Base-by-base conservation (phyloP, 1,284 basidiomycete species). In the Naganishia sp. region DNA sequence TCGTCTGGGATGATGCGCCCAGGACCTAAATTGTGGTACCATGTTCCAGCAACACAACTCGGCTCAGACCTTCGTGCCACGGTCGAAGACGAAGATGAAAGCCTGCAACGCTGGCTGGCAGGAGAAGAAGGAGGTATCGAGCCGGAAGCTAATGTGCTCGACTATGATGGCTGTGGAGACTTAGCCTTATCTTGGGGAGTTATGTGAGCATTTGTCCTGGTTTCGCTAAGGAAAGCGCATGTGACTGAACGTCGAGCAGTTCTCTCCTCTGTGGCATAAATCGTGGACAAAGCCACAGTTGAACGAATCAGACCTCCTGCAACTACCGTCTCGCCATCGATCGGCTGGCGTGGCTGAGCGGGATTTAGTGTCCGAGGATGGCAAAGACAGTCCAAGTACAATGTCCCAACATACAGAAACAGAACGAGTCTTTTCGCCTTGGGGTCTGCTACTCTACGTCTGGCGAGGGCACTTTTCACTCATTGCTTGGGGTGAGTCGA, bases 81-180 rank as follows among this genome's bases (percentile, higher is more conserved):
- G 4, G 9, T 13, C 21, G 42, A 17, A 5, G 52, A 55, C 47
- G 57, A 52, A 2, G 25, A 42, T 13, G 39, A 56, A 9, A 45
- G 47, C 17, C 45, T 60, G 5, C 23, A 45, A 9, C 32, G 46
- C 4, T 60, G 57, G 57, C 42, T 60, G 18, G 57, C 28, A 6
- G 57, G 57, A 5, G 57, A 60, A 41, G 57, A 60, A 2, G 57
- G 57, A 0, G 57, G 57, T 17, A 35, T 23, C 13, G 57, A 60
- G 17, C 57, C 57, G 31, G 68, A 71, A 47, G 43, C 67, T 9
- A 74, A 77, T 52, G 77, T 80, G 1, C 67, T 77, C 35, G 78
- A 80, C 66, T 78, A 76, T 62, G 69, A 66, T 23, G 71, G 73
- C 42, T 76, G 71, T 25, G 72, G 74, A 10, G 73, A 79, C 71